Conservation (phyloP, 306 rosid species). For the Lithocarpus polystachyus region DNA sequence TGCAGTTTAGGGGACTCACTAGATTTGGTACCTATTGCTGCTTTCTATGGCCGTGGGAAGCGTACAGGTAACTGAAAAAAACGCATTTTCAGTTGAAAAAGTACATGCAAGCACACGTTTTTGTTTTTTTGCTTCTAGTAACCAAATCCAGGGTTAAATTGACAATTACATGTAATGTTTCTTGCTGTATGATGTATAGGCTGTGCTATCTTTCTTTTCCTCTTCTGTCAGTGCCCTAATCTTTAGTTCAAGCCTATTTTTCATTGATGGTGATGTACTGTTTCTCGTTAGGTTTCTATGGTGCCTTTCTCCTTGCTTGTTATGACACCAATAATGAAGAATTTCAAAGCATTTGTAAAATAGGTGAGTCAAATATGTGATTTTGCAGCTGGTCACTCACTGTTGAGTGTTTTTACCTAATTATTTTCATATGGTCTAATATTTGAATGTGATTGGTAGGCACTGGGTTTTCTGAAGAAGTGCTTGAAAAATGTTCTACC, state of each 20-base stretch:
- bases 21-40: slow-evolving; percentile 97
- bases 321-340: slow-evolving; percentile 72
- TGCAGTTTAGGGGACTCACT: slow-evolving; percentile 92
- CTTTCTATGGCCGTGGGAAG: slow-evolving; percentile 92
- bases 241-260: slow-evolving; percentile 16
- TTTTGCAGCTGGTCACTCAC: slow-evolving; percentile 18
- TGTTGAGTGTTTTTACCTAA: slow-evolving; percentile 6
- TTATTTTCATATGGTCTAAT: slow-evolving; percentile 20
- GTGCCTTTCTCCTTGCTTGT: slow-evolving; percentile 92
- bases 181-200: not conserved
- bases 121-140: not conserved
- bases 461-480: slow-evolving; percentile 74
- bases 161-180: not conserved
- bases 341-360: slow-evolving; percentile 92
- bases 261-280: slow-evolving; percentile 22
- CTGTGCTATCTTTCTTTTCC: not conserved
- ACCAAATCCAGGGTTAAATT: not conserved
- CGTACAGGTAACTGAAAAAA: slow-evolving; percentile 66
- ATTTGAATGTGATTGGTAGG: slow-evolving; percentile 43
- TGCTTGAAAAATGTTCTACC: slow-evolving; percentile 74
- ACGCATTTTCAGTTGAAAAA: slow-evolving; percentile 4
- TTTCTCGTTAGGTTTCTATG: slow-evolving; percentile 71
- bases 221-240: slow-evolving; percentile 15
- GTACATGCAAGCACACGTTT: not conserved
- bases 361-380: slow-evolving; percentile 51